Conservation (phyloP, 73 alveolate species). For the Tetrahymena elliotti region DNA sequence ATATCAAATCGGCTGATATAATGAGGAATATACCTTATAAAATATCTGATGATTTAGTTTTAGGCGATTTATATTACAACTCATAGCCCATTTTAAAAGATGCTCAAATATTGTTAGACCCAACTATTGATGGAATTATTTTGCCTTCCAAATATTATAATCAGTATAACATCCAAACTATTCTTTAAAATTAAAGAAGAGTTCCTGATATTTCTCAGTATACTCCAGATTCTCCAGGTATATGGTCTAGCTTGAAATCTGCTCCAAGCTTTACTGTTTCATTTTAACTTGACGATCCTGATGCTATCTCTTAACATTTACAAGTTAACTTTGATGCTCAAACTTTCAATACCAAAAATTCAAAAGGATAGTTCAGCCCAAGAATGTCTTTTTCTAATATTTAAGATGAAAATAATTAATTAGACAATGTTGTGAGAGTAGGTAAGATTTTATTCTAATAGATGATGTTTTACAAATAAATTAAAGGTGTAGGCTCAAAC, state of each 20-base stretch:
- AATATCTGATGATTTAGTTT: background rate
- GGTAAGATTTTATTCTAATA: background rate
- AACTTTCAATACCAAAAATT: background rate
- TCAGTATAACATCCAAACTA: too few species aligned
- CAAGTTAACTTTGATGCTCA: background rate
- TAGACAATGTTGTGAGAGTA: background rate
- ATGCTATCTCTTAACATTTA: background rate
- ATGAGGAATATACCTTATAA: background rate
- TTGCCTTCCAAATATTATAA: background rate
- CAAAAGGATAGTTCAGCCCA: background rate
- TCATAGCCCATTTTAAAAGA: background rate
- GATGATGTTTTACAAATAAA: background rate
- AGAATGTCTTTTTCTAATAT: background rate
- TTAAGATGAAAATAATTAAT: background rate
- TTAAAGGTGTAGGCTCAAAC: background rate
- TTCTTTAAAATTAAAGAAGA: background rate
- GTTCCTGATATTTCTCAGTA: background rate
- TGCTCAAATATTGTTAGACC: background rate
- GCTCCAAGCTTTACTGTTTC: background rate
- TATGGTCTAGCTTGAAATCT: background rate
- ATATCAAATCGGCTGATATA: background rate
- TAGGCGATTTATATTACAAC: background rate
- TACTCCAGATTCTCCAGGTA: background rate
- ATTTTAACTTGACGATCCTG: background rate
- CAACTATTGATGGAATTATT: background rate